Evolutionary conservation across 148 eudicot genomes (phyloP).

Genomic region (Linanthus parryae): DNA sequence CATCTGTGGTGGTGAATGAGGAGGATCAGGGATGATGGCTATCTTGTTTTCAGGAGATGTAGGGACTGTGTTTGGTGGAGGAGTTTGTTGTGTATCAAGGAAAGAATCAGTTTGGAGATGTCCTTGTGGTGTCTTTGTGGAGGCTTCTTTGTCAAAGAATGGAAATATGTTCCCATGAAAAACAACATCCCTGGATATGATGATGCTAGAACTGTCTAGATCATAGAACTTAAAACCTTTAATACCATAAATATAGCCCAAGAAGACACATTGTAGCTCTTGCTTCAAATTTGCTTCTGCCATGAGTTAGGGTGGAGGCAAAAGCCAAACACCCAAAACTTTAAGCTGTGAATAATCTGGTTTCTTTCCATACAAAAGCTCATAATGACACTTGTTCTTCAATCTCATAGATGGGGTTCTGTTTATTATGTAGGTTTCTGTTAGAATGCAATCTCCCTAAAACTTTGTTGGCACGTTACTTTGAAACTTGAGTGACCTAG

Average conservation of each 20-base stretch:
- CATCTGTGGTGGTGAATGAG: neutral
- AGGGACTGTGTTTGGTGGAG: neutral
- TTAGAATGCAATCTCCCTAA: neutral
- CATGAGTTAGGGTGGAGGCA: neutral
- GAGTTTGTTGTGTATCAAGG: neutral
- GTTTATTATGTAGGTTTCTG: neutral
- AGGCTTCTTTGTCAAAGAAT: too few species aligned
- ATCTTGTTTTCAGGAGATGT: neutral
- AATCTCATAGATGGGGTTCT: neutral
- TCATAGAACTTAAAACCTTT: neutral
- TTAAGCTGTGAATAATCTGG: neutral
- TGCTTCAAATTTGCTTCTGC: neutral
- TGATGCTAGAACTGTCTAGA: neutral
- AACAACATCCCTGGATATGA: neutral
- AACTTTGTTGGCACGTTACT: neutral
- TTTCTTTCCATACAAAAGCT: neutral
- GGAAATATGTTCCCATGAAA: neutral
- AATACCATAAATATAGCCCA: neutral
- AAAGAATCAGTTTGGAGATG: neutral
- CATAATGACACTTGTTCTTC: neutral
- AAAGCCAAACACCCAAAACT: neutral
- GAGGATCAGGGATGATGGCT: neutral
- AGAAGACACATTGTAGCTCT: neutral
- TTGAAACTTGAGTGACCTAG: neutral
- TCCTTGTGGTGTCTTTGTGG: too few species aligned